Base-by-base conservation (phyloP, 176 grass and related monocot genomes). In the Saccharum spontaneum region DNA sequence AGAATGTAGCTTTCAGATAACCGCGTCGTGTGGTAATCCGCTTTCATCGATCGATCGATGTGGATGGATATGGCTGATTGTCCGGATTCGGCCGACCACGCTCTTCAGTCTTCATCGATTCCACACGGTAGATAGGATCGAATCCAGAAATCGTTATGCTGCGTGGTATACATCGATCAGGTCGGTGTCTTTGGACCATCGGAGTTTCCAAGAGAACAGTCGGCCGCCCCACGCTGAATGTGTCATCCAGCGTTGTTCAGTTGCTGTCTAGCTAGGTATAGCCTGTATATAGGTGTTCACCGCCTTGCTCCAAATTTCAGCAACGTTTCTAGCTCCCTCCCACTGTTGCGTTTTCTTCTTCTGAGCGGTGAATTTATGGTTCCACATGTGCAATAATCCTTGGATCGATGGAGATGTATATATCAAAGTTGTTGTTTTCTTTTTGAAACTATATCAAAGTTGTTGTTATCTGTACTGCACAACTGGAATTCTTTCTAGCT, bases 211-310 rank as follows among this genome's bases (percentile, higher is more conserved):
- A 12, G 28, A 74, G 57, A 15, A 48, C 14, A 80, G 85, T 24
- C 45, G 77, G 23, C 85, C 18, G 77, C 69, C 23, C 60, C 85
- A 75, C 81, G 67, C 67, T 75, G 79, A 81, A 80, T 20, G 5
- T 55, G 50, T 16, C 44, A 16, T 14, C 55, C 3, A 20, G 61
- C 41, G 1, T 20, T 36, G 18, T 15, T 80, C 22, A 1, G 41
- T 48, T 73, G 71, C 23, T 48, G 71, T 72, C 69, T 52, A 17
- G 10, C 43, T 44, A 43, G 40, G 40, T 43, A 7, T 3, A 20
- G 59, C 16, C 49, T 52, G 14, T 7, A 16, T 18, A 34, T 61
- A 60, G 52, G 11, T 24, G 22, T 3, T 41, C 59, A 33, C 16
- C 24, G 23, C 14, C 16, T 15, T 62, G 52, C 2, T 18, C 33